phyloP scores from a whole-genome alignment of 805 yeast genomes.

The Cephaloascus fragrans region DNA sequence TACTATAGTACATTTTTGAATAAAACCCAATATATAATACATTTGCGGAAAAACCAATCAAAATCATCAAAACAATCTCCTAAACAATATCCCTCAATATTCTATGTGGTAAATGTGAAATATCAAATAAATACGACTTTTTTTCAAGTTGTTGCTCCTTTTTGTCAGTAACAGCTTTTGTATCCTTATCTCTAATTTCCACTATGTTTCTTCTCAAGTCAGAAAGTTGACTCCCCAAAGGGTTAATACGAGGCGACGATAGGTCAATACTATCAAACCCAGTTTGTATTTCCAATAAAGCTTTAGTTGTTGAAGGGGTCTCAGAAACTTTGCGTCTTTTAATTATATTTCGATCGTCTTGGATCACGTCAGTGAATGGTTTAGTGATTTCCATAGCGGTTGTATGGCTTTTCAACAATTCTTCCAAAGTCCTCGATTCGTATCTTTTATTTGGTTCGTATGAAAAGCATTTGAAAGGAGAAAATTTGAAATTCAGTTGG shows the following conservation, averaged over 20 bases:
- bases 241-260: background rate
- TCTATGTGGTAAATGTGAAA: background rate
- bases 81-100: too few relatives aligned
- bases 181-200: background rate
- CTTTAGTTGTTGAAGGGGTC: background rate
- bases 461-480: too few relatives aligned
- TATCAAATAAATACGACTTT: background rate
- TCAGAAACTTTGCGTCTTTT: background rate
- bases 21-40: too few relatives aligned
- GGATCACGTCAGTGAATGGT: background rate
- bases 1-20: too few relatives aligned
- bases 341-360: background rate
- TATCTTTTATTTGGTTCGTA: background rate
- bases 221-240: background rate
- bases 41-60: too few relatives aligned
- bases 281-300: background rate
- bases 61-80: too few relatives aligned
- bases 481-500: too few relatives aligned
- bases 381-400: background rate
- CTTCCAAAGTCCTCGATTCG: background rate
- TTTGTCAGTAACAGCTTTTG: background rate
- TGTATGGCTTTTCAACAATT: background rate
- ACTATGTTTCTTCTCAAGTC: background rate
- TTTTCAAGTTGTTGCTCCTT: too few relatives aligned
- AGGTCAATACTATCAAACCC: background rate